Evolutionary conservation across 768 basidiomycete species (phyloP), one percentile per base, ranked within the genome.

Genomic region (Antrodiella citrinella): DNA sequence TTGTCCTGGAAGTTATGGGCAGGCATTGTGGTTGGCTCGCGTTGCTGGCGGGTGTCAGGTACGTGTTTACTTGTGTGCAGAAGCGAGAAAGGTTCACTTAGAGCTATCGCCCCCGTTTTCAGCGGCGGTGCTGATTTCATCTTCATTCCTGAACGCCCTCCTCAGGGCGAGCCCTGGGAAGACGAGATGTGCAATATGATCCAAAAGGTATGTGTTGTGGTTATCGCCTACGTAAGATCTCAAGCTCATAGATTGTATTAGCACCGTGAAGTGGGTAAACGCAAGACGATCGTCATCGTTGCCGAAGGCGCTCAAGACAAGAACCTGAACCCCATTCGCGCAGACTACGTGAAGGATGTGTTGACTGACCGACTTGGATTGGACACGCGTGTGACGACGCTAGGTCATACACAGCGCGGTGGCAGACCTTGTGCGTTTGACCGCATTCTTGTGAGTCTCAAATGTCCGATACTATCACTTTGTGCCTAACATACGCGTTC

Each of bases 1-100:
- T 99, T 66, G 94, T 99, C 39, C 76, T 99, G 38, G 96, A 98
- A 67, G 96, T 98, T 48, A 99, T 98, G 96, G 96, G 96, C n/a
- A 74, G 95, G 50, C 91, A 98, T 64, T 98, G 96, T 67, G 96
- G 96, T n/a, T 99, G 96, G 96, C 74, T 98, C 15, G 93, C 96
- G 2, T 73, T 98, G 20, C 75, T 93, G 60, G 96, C 93, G 10
- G 93, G 88, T 54, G 86, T 97, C 45, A 89, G 88, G 84, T 88
- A 60, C 51, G 80, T 70, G 15, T n/a, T n/a, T n/a, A n/a, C n/a
- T 3, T 4, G 4, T 42, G 26, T 23, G 26, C 19, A 20, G 22
- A 23, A 30, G 20, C 24, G 10, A 20, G 2, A 7, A 47, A 40
- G 24, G 21, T 12, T 44, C 12, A 12, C 20, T 26, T 21, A 13